These are phyloP conservation scores for Fusarium floridanum DNA, from an alignment of 2,329 filamentous ascomycete genomes.

Conservation along the genomic window DNA sequence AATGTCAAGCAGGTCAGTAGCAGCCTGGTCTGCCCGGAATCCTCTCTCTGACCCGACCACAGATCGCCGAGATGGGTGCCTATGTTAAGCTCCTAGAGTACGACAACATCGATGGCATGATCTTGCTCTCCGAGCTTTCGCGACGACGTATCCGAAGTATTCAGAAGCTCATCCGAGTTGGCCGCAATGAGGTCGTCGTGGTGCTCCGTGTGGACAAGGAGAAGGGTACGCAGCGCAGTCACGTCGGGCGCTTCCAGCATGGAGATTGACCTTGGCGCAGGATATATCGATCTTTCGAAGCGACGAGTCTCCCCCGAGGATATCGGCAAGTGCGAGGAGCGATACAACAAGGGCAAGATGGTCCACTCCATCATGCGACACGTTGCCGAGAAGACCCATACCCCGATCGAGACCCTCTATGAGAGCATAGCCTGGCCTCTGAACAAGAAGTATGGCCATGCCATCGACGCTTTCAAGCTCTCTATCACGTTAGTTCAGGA, in stretches of 20 bases:
- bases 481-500: conserved; percentile 84
- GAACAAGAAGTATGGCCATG: conserved; percentile 97
- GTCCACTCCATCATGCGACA: conserved; percentile 99
- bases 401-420: conserved; percentile 94
- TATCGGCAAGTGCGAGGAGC: conserved; percentile 97
- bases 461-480: conserved; percentile 98
- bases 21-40: conserved; percentile 21
- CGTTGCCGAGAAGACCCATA: conserved; percentile 95
- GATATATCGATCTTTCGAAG: conserved; percentile 99
- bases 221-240: conserved; percentile 73
- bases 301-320: conserved; percentile 97
- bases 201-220: conserved; percentile 99
- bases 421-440: conserved; percentile 96
- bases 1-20: conserved; percentile 92
- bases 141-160: conserved; percentile 98
- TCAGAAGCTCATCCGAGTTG: conserved; percentile 98
- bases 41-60: conserved; percentile 38
- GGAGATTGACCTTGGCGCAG: conserved; percentile 46
- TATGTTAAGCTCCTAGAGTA: conserved; percentile 99
- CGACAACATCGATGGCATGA: conserved; percentile 99
- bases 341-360: conserved; percentile 99
- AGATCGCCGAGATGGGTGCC: conserved; percentile 99
- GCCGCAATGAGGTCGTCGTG: conserved; percentile 97
- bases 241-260: conserved; percentile 36
- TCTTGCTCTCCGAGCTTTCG: conserved; percentile 95